Conservation (phyloP, 148 eudicot species). For the Fagopyrum tataricum region DNA sequence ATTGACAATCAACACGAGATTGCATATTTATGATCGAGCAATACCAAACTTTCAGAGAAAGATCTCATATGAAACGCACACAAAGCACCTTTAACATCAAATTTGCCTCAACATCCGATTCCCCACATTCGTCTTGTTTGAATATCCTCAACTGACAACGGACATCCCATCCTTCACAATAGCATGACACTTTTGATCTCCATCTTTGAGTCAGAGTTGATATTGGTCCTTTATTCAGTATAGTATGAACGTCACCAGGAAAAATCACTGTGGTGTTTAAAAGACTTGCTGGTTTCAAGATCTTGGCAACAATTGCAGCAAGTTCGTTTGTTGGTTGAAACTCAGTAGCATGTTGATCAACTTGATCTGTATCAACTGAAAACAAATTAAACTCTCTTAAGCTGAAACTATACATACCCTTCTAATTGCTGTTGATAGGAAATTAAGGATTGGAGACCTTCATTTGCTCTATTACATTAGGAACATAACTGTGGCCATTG, state of each 20-base stretch:
- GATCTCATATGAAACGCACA: constrained; percentile 9
- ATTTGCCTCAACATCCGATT: background rate
- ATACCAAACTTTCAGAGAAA: constrained; percentile 1
- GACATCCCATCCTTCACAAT: constrained; percentile 96
- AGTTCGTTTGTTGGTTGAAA: constrained; percentile 59
- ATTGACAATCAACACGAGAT: background rate
- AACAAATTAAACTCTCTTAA: constrained; percentile 59
- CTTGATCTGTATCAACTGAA: constrained; percentile 33
- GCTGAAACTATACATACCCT: constrained; percentile 14
- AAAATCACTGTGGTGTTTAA: constrained; percentile 56
- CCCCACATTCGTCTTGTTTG: constrained; percentile 22
- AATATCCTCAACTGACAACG: constrained; percentile 69
- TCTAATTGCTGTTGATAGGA: constrained; percentile 16
- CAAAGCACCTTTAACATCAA: background rate
- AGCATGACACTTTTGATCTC: constrained; percentile 76
- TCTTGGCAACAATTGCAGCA: constrained; percentile 65
- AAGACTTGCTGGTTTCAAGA: constrained; percentile 1
- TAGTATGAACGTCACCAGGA: constrained; percentile 78
- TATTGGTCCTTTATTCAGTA: constrained; percentile 63
- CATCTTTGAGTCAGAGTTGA: constrained; percentile 72
- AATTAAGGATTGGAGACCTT: constrained; percentile 42
- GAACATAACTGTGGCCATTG: constrained; percentile 31
- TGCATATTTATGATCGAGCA: background rate
- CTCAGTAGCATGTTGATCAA: constrained; percentile 37
- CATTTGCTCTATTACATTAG: constrained; percentile 76